Conservation (phyloP, 1,284 basidiomycete genomes). For the Apiotrichum laibachii region DNA sequence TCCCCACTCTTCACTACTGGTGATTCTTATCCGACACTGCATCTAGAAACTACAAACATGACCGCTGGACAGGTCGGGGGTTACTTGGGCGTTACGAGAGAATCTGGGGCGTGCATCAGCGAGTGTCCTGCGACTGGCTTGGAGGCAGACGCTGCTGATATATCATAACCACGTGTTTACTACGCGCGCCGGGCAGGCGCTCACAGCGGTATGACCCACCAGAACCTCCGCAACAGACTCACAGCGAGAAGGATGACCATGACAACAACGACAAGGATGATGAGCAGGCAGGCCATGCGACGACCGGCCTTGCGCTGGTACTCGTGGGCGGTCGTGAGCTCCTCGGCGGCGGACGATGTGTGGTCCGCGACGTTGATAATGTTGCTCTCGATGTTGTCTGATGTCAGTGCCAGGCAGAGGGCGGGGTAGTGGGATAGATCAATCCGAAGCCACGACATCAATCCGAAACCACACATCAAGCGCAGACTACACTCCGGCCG, state of each 20-base stretch:
- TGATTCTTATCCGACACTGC: not conserved
- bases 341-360: constrained; percentile 78
- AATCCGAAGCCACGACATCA: no score
- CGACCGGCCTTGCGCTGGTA: constrained; percentile 93
- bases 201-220: not conserved
- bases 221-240: constrained; percentile 49
- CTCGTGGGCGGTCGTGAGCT: constrained; percentile 83
- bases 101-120: constrained; percentile 14
- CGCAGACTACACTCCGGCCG: no score
- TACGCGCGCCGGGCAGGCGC: no score
- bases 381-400: constrained; percentile 96
- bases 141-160: not conserved
- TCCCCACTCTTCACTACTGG: no score
- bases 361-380: constrained; percentile 82
- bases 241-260: constrained; percentile 90
- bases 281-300: constrained; percentile 81
- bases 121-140: not conserved
- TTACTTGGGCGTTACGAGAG: constrained; percentile 15
- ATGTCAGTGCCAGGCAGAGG: not conserved
- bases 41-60: constrained; percentile 1
- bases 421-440: no score
- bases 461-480: no score
- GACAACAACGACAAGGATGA: constrained; percentile 82
- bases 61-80: not conserved
- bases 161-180: not conserved